Evolutionary conservation across 208 protist genomes (phyloP).

Genomic region (Leishmania aethiopica): DNA sequence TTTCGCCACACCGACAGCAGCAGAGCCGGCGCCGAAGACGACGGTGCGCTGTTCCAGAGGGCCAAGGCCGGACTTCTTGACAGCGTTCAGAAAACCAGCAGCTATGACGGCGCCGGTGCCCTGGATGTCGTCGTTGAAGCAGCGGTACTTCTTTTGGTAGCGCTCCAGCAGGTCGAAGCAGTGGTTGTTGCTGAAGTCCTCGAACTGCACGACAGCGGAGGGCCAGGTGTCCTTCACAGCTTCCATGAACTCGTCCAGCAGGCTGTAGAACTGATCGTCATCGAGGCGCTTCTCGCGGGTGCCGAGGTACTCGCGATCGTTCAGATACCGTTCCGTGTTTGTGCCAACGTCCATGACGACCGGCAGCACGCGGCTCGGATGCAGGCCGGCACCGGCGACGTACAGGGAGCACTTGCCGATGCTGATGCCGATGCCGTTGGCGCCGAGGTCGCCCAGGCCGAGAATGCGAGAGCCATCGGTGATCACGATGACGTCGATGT

Average conservation of each 20-base stretch:
- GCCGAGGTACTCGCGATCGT: constrained; percentile 88
- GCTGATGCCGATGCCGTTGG: constrained; percentile 96
- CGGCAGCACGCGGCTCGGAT: constrained; percentile 87
- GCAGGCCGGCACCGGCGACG: constrained; percentile 88
- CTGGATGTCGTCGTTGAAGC: constrained; percentile 99
- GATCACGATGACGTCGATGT: constrained; percentile 95
- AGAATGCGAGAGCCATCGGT: constrained; percentile 97
- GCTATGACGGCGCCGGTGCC: constrained; percentile 96
- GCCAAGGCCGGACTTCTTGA: constrained; percentile 54
- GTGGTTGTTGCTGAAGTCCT: constrained; percentile 96
- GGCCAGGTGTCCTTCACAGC: constrained; percentile 85
- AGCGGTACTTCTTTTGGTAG: constrained; percentile 92
- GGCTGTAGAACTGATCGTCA: constrained; percentile 82
- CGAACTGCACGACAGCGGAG: constrained; percentile 92
- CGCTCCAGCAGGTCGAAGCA: constrained; percentile 94
- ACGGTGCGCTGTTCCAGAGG: constrained; percentile 79
- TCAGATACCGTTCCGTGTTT: constrained; percentile 84
- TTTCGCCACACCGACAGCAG: constrained; percentile 95
- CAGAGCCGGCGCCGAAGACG: constrained; percentile 94
- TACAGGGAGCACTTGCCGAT: constrained; percentile 95
- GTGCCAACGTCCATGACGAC: constrained; percentile 92
- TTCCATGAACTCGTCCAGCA: constrained; percentile 94
- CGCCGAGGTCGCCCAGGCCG: constrained; percentile 93
- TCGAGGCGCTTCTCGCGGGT: constrained; percentile 61
- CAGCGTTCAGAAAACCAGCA: constrained; percentile 91